These are phyloP conservation scores for Entomophthora muscae DNA, from an alignment of 371 early-diverging fungal genomes.

Conservation along the genomic window DNA sequence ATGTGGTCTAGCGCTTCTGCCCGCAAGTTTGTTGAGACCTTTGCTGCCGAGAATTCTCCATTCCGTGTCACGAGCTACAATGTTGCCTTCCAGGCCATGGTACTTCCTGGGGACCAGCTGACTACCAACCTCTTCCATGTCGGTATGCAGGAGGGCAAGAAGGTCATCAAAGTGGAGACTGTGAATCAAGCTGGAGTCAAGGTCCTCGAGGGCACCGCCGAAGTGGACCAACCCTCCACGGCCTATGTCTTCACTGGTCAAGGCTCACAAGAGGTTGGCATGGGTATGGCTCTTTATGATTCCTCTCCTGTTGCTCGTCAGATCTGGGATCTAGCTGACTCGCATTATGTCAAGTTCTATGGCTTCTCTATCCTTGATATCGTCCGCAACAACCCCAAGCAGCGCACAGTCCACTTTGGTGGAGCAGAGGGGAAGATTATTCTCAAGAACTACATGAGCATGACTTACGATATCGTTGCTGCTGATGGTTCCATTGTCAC, in stretches of 20 bases:
- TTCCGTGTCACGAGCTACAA: too few relatives aligned
- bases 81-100: too few relatives aligned
- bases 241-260: slow-evolving; percentile 92
- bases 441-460: slow-evolving; percentile 71
- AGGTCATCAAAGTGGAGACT: slow-evolving; percentile 85
- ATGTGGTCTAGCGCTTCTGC: too few relatives aligned
- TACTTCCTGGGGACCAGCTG: too few relatives aligned
- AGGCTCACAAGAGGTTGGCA: slow-evolving; percentile 86
- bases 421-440: slow-evolving; percentile 80
- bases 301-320: slow-evolving; percentile 65
- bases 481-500: slow-evolving; percentile 48
- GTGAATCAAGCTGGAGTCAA: slow-evolving; percentile 69
- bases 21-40: too few relatives aligned
- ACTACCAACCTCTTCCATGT: slow-evolving; percentile 81
- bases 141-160: slow-evolving; percentile 93
- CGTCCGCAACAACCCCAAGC: too few relatives aligned
- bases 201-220: too few relatives aligned
- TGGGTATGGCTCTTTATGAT: slow-evolving; percentile 91
- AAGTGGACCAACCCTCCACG: slow-evolving; percentile 81
- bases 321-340: slow-evolving; percentile 88
- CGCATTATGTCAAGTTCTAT: slow-evolving; percentile 68
- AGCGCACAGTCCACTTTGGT: slow-evolving; percentile 82
- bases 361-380: too few relatives aligned
- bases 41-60: too few relatives aligned
- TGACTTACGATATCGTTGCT: slow-evolving; percentile 77